Percentiles rank a stretch among this genome's conserved stretches.
These are phyloP conservation scores for Aspergillus neoniger DNA, from an alignment of 2,329 filamentous ascomycete species.

Conservation along the genomic window DNA sequence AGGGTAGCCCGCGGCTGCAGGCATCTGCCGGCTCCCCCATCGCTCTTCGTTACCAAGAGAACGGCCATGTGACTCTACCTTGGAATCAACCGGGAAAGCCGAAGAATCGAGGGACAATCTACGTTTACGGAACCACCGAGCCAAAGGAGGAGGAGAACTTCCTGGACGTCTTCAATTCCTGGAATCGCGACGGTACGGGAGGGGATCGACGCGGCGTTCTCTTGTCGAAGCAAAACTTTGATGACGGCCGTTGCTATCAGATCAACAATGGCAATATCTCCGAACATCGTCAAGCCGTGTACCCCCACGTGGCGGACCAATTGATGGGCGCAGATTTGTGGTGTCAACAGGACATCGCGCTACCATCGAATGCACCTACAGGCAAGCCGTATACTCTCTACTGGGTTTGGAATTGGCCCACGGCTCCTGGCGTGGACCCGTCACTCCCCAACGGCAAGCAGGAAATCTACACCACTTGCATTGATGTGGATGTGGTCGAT, in stretches of 20 bases:
- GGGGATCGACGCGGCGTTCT: slow-evolving; percentile 77
- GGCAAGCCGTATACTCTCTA: slow-evolving; percentile 77
- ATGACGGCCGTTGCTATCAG: slow-evolving; percentile 90
- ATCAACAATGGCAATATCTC: slow-evolving; percentile 64
- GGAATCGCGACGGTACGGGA: slow-evolving; percentile 78
- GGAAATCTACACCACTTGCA: slow-evolving; percentile 53
- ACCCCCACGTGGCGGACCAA: slow-evolving; percentile 54
- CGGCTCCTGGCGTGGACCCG: slow-evolving; percentile 43
- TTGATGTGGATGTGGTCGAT: slow-evolving; percentile 49
- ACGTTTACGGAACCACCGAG: slow-evolving; percentile 69
- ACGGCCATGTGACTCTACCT: slow-evolving; percentile 70
- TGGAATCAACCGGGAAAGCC: slow-evolving; percentile 61
- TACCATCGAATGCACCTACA: slow-evolving; percentile 66
- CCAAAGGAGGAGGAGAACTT: slow-evolving; percentile 62
- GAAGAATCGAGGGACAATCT: slow-evolving; percentile 69
- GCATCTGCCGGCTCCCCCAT: slow-evolving; percentile 63
- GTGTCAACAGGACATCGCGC: slow-evolving; percentile 78
- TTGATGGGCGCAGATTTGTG: slow-evolving; percentile 62
- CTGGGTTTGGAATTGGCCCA: slow-evolving; percentile 97
- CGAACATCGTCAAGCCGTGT: slow-evolving; percentile 57
- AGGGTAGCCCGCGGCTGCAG: slow-evolving; percentile 64
- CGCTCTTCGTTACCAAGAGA: slow-evolving; percentile 70
- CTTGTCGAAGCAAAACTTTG: slow-evolving; percentile 76
- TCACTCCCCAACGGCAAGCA: slow-evolving; percentile 44
- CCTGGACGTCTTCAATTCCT: slow-evolving; percentile 67